Conservation (phyloP, 805 yeast species). For the Candida koratica region DNA sequence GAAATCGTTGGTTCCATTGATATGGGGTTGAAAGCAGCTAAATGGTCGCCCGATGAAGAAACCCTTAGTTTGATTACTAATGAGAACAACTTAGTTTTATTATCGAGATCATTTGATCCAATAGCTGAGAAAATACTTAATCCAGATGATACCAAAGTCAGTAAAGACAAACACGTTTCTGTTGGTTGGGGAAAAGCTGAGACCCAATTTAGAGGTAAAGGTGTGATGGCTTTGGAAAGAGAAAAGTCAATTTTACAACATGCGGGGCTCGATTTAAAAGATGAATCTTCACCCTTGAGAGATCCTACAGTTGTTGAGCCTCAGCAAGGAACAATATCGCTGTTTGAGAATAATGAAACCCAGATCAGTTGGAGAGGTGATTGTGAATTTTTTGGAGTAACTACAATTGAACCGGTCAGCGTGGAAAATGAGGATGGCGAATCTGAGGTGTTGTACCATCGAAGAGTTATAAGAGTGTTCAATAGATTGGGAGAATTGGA, state of each 20-base stretch:
- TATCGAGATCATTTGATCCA: constrained; percentile 78
- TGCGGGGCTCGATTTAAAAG: constrained; percentile 66
- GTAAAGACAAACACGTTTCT: constrained; percentile 75
- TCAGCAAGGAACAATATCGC: constrained; percentile 63
- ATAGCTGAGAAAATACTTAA: constrained; percentile 59
- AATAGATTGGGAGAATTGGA: constrained; percentile 72
- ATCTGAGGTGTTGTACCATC: constrained; percentile 28
- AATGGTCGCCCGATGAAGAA: constrained; percentile 93
- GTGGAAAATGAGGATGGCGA: constrained; percentile 31
- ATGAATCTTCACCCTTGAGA: constrained; percentile 48
- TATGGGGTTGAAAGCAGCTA: constrained; percentile 63
- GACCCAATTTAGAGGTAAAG: constrained; percentile 94
- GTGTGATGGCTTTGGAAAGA: constrained; percentile 77
- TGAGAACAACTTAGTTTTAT: constrained; percentile 56
- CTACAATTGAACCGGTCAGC: constrained; percentile 52
- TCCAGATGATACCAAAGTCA: constrained; percentile 55
- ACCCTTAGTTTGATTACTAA: constrained; percentile 64
- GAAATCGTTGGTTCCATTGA: constrained; percentile 86
- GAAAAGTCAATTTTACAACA: constrained; percentile 51
- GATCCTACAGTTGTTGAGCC: constrained; percentile 85
- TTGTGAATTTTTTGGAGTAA: constrained; percentile 74
- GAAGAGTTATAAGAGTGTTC: constrained; percentile 83
- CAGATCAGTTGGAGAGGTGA: constrained; percentile 93
- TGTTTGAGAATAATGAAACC: constrained; percentile 46
- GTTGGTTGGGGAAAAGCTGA: constrained; percentile 99